Percentiles rank a stretch among this genome's conserved stretches.
Conservation (phyloP, 306 rosid species). For the Fagus sylvatica region DNA sequence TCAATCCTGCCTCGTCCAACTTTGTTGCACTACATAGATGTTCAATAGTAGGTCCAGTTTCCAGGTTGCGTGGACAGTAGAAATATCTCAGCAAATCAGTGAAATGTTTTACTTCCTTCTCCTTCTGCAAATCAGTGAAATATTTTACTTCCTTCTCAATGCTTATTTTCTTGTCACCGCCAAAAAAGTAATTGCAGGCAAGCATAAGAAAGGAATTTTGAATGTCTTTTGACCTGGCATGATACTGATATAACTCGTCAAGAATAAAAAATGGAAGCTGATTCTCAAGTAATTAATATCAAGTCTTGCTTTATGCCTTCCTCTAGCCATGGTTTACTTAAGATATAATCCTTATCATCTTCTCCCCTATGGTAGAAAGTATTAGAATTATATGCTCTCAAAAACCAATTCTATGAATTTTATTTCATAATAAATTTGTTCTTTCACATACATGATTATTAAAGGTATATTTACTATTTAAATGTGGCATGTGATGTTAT, state of each 20-base stretch:
- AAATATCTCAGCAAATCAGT: constrained; percentile 26
- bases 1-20: constrained; percentile 13
- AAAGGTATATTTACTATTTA: no score
- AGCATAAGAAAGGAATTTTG: not conserved
- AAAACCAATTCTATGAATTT: no score
- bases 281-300: constrained; percentile 34
- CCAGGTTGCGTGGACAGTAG: not conserved
- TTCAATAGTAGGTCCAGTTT: not conserved
- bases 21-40: constrained; percentile 15
- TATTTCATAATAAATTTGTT: no score
- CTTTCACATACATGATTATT: no score
- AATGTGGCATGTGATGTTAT: no score
- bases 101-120: not conserved
- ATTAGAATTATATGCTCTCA: no score
- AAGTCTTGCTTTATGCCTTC: constrained; percentile 17
- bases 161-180: no score
- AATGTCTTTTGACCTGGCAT: not conserved
- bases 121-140: no score
- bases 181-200: not conserved
- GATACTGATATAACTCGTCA: not conserved
- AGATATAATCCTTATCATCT: not conserved
- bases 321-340: constrained; percentile 30
- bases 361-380: not conserved
- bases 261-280: constrained; percentile 33
- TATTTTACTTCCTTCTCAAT: no score